A percentile compares a stretch with the other conserved stretches of the same genome.
Evolutionary conservation across 2,329 filamentous ascomycete genomes (phyloP).

Genomic region (Diplodia mutila): DNA sequence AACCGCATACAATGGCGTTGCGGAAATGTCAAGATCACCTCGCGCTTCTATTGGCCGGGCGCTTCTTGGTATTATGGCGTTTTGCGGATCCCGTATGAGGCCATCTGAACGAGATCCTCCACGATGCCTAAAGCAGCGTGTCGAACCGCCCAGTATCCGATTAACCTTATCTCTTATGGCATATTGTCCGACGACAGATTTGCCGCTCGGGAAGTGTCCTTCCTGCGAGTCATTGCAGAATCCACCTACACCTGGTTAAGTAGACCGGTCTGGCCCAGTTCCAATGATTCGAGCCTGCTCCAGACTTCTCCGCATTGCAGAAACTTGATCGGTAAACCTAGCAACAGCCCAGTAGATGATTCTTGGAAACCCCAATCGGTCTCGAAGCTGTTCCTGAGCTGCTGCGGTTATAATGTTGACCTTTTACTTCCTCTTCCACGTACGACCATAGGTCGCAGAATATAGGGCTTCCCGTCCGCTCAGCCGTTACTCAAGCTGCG

Average conservation of each 20-base stretch:
- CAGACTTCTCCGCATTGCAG: too few species aligned
- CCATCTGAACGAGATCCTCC: not conserved
- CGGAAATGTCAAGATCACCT: not conserved
- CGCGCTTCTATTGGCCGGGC: not conserved
- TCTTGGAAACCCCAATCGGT: too few species aligned
- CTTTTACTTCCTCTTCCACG: too few species aligned
- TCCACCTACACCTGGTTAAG: not conserved
- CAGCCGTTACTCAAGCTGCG: too few species aligned
- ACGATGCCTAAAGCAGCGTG: not conserved
- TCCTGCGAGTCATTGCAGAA: not conserved
- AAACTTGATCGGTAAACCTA: too few species aligned
- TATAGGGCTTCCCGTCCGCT: too few species aligned
- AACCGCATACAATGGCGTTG: not conserved
- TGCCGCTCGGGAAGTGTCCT: not conserved
- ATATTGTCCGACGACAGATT: not conserved
- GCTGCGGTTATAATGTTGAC: too few species aligned
- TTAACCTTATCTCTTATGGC: not conserved
- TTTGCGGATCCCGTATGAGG: not conserved
- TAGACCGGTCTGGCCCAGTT: not conserved
- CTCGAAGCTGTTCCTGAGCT: too few species aligned
- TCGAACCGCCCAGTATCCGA: not conserved
- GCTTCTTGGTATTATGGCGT: conserved; percentile 2
- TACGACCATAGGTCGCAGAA: too few species aligned
- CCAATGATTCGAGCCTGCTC: not conserved
- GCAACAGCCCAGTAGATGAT: too few species aligned